Percentiles rank a stretch among this genome's conserved stretches.
phyloP scores from a whole-genome alignment of 2,329 filamentous ascomycete species.

The Septoria petroselini region DNA sequence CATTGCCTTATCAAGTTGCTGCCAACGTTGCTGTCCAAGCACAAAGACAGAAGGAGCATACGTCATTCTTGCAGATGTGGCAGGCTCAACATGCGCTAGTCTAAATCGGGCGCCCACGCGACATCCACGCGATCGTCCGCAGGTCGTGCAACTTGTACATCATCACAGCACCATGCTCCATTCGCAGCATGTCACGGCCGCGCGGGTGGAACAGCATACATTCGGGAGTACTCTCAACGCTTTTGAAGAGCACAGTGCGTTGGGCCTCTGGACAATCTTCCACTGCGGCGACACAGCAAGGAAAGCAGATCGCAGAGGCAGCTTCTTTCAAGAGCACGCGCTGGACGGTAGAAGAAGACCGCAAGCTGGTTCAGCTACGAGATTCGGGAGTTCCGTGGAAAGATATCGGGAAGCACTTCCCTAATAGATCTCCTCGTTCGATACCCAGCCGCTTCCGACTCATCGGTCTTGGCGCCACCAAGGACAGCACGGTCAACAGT shows the following conservation, averaged over 20 bases:
- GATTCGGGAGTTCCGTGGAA: not conserved
- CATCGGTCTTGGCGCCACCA: not conserved
- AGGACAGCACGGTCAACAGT: too few species aligned
- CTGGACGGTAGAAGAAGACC: constrained; percentile 1
- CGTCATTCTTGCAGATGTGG: constrained; percentile 9
- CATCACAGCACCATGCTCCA: too few species aligned
- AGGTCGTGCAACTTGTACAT: too few species aligned
- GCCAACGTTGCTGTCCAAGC: too few species aligned
- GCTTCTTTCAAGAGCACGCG: not conserved
- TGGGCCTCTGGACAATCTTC: too few species aligned
- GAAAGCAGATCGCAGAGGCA: not conserved
- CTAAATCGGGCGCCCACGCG: too few species aligned
- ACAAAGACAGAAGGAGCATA: not conserved
- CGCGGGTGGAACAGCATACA: not conserved
- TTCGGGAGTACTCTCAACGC: not conserved
- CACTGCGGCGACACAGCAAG: too few species aligned
- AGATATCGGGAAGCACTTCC: too few species aligned
- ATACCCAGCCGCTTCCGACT: not conserved
- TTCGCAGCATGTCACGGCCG: not conserved
- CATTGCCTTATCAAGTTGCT: too few species aligned
- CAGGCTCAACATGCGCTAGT: constrained; percentile 1
- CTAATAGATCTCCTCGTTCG: too few species aligned
- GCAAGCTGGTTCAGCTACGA: constrained; percentile 3
- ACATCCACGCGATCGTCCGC: too few species aligned
- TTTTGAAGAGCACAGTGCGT: too few species aligned